phyloP scores from a whole-genome alignment of 2,329 filamentous ascomycete species.

The Macrophomina phaseolina region DNA sequence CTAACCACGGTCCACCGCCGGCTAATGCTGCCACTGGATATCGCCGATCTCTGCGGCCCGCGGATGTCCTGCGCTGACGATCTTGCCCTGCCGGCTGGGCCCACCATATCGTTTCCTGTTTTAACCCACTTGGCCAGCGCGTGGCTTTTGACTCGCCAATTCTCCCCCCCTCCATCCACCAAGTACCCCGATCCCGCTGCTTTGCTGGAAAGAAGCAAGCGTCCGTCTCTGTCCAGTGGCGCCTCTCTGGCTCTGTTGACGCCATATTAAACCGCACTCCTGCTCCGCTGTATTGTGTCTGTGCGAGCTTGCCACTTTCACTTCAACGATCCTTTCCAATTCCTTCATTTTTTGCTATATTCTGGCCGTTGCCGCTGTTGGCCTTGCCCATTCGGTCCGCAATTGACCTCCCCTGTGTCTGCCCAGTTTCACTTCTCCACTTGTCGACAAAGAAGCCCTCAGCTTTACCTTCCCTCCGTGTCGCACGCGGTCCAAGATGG shows the following conservation, averaged over 20 bases:
- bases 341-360: background rate
- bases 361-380: too few species aligned
- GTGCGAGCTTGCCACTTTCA: background rate
- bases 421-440: background rate
- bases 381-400: too few species aligned
- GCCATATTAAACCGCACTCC: background rate
- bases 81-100: slow-evolving; percentile 8
- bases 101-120: slow-evolving; percentile 5
- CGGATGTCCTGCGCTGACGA: slow-evolving; percentile 1
- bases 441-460: background rate
- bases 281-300: background rate
- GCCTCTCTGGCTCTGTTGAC: background rate
- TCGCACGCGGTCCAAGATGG: background rate
- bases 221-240: slow-evolving; percentile 1
- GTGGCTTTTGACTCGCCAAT: slow-evolving; percentile 1
- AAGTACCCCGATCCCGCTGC: background rate
- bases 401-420: too few species aligned
- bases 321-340: background rate
- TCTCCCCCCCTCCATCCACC: background rate
- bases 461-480: background rate
- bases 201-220: slow-evolving; percentile 9
- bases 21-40: background rate
- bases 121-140: slow-evolving; percentile 5
- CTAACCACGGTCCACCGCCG: background rate
- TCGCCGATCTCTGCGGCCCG: background rate